Evolutionary conservation across 768 basidiomycete genomes (phyloP), one percentile per base, ranked within the genome.

Genomic region (Panaeolus cyanescens): DNA sequence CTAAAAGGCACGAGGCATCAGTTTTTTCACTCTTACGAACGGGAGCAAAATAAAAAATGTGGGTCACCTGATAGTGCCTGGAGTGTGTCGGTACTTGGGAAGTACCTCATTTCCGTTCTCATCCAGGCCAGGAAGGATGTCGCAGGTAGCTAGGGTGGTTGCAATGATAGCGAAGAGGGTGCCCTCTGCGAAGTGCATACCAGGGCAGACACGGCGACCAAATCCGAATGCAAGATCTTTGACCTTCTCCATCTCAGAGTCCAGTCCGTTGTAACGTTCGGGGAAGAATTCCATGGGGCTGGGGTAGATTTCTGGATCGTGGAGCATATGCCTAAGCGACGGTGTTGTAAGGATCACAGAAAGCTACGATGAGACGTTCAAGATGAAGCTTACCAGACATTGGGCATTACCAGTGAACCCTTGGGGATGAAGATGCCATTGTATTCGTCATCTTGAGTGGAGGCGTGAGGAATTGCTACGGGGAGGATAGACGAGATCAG

Each of bases 201-300:
- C 85, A 33, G 77, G 79, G 59, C 80, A 82, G n/a, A 77, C 67
- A 4, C 80, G 77, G n/a, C 83, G 74, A 22, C 77, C 77, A 55
- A 77, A 79, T 3, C 78, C 79, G 57, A 76, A 79, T 31, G 73
- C 68, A 28, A 83, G 73, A 39, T 80, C 74, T 1, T 39, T 55
- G 32, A 77, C 73, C 2, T 76, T 72, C 20, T 70, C 64, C 62
- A 77, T 72, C 40, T 73, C 72, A 31, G 72, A 70, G 62, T 82
- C 76, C 3, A 71, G 64, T 8, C 62, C 63, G 31, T 80, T 75
- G 72, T 82, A 89, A 20, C 87, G 83, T 45, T 85, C 85, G 20
- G 88, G 88, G 33, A 78, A 80, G 69, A 89, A 89, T 37, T 70
- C 66, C 64, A 81, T 73, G 3, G 88, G 87, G 32, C 83, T 73